phyloP scores from a whole-genome alignment of 2,329 filamentous ascomycete genomes.

The Phialemoniopsis sp. region DNA sequence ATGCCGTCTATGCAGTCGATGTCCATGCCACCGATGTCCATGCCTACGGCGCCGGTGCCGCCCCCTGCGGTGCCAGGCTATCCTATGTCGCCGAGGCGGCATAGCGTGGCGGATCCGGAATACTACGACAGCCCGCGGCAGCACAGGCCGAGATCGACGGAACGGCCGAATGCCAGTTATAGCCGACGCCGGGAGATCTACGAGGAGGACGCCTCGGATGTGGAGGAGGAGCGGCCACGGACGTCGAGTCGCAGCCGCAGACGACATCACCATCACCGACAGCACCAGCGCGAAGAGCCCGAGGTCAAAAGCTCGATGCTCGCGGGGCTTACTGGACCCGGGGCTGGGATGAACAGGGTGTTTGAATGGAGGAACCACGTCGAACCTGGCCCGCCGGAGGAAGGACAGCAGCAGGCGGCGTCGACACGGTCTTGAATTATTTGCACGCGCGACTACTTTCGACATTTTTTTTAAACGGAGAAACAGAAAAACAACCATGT shows the following conservation, averaged over 20 bases:
- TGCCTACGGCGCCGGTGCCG: constrained; percentile 27
- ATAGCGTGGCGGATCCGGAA: constrained; percentile 34
- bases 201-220: neutral
- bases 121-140: constrained; percentile 21
- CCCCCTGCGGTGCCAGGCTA: constrained; percentile 18
- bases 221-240: constrained; percentile 1
- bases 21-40: constrained; percentile 6
- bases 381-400: constrained; percentile 33
- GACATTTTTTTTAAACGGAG: too few species aligned
- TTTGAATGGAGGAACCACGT: constrained; percentile 45
- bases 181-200: neutral
- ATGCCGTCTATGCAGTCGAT: constrained; percentile 15
- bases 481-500: too few species aligned
- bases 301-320: constrained; percentile 31
- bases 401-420: neutral
- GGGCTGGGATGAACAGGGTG: constrained; percentile 42
- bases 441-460: too few species aligned
- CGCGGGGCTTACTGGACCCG: constrained; percentile 41
- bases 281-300: constrained; percentile 18
- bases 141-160: too few species aligned
- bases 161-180: too few species aligned
- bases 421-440: too few species aligned
- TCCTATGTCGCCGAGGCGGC: constrained; percentile 23
- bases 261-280: constrained; percentile 4
- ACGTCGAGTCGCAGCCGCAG: constrained; percentile 6